A percentile compares a stretch with the other conserved stretches of the same genome.
These are phyloP conservation scores for Solanum corneliomulleri DNA, from an alignment of 257 asterid genomes.

Conservation along the genomic window DNA sequence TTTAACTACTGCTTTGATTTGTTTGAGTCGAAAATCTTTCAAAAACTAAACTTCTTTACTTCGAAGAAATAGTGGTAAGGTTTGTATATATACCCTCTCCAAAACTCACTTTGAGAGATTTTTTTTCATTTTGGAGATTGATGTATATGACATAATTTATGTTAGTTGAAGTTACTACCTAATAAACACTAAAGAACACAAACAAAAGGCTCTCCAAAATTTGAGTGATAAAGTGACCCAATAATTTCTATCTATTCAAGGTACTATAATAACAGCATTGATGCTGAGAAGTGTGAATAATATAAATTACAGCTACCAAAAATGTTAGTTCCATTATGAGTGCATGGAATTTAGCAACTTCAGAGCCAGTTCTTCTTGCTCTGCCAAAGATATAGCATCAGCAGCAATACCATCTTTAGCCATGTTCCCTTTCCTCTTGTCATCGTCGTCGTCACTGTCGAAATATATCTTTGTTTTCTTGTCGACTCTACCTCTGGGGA, in stretches of 20 bases:
- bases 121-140: too few relatives aligned
- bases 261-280: not conserved
- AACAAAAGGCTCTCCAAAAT: not conserved
- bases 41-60: too few relatives aligned
- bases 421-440: not conserved
- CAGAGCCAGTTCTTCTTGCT: constrained; percentile 88
- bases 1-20: too few relatives aligned
- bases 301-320: not conserved
- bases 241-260: not conserved
- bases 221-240: not conserved
- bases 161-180: not conserved
- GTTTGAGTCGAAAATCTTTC: too few relatives aligned
- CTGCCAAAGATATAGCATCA: constrained; percentile 43
- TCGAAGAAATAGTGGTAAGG: too few relatives aligned
- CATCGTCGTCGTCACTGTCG: constrained; percentile 44
- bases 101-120: not conserved
- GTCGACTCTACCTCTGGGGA: not conserved
- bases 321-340: constrained; percentile 11
- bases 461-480: constrained; percentile 53
- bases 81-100: not conserved
- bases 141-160: not conserved
- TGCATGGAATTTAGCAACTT: constrained; percentile 74
- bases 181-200: not conserved
- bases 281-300: not conserved
- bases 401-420: constrained; percentile 3